A percentile compares a stretch with the other conserved stretches of the same genome.
These are phyloP conservation scores for Apiospora malaysiana DNA, from an alignment of 2,329 filamentous ascomycete species.

Conservation along the genomic window DNA sequence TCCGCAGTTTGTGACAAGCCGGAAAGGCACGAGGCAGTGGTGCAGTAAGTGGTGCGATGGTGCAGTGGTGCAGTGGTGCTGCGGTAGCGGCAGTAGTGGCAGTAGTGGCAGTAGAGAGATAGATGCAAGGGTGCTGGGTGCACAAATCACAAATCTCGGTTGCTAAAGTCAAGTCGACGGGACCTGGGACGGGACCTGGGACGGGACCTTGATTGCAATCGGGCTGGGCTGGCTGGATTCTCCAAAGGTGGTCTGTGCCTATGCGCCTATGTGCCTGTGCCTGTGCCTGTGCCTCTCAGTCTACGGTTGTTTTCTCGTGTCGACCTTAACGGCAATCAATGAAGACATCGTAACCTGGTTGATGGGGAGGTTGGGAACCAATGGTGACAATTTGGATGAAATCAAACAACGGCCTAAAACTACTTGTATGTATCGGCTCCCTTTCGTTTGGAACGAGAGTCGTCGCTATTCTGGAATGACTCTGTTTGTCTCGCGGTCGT, in stretches of 20 bases:
- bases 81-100: not conserved
- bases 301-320: not conserved
- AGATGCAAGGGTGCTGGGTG: not conserved
- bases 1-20: not conserved
- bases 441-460: not conserved
- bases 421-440: no score
- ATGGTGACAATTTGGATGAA: not conserved
- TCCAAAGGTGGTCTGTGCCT: not conserved
- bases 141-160: slow-evolving; percentile 3
- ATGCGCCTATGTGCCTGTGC: no score
- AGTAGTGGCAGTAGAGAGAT: not conserved
- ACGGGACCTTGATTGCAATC: not conserved
- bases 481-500: not conserved
- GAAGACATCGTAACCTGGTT: not conserved
- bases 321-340: not conserved
- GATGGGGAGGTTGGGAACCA: not conserved
- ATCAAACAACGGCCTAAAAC: not conserved
- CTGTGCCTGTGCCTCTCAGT: no score
- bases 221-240: not conserved
- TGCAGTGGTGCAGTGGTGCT: not conserved
- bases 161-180: not conserved
- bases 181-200: no score
- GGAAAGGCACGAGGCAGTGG: not conserved
- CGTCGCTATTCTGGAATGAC: not conserved
- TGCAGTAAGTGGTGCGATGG: not conserved